Evolutionary conservation across 2,329 filamentous ascomycete species (phyloP), one percentile per base, ranked within the genome.

Genomic region (Alternaria sp.): DNA sequence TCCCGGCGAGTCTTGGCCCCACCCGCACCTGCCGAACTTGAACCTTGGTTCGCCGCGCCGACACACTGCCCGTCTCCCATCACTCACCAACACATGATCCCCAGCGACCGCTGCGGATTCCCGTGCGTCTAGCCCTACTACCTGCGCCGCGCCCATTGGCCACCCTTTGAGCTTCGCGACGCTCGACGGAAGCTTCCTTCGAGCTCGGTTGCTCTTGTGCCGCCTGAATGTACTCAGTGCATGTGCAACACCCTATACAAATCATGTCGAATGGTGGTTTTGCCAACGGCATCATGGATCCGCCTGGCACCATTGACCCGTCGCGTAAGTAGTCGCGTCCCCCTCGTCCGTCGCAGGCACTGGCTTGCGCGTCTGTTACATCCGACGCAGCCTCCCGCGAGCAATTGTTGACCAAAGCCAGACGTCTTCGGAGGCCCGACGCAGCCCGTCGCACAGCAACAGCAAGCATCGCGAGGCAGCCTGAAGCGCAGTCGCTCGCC

Each of bases 401-500:
- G 54, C 32, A 53, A n/a, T 58, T 59, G 66, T 74, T 78, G 64
- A 78, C 70, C 55, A 41, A 18, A 34, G 28, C 48, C 42, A 58
- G 62, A 77, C 69, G 70, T 67, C 71, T 78, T 56, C 44, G 69
- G 65, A 53, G 69, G 67, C 66, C 62, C 72, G 59, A 64, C 70
- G 18, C 75, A 75, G 60, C 54, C 64, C 48, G 70, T 72, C 54
- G 69, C 75, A 69, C 73, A 70, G 59, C 76, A 76, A 68, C 65
- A 70, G 47, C 57, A 60, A 20, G 36, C 41, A 51, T 75, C 74
- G 38, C 73, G 78, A 36, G 78, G 11, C 20, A 42, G 78, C 55
- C 61, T 79, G 61, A 80, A 80, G 66, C 76, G 78, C 66, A 80
- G 78, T 65, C 77, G 78, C 65, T 79, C 78, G 51, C 78, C 77